A percentile compares a stretch with the other conserved stretches of the same genome.
Evolutionary conservation across 805 yeast species (phyloP).

Genomic region (Wickerhamiella hasegawae): DNA sequence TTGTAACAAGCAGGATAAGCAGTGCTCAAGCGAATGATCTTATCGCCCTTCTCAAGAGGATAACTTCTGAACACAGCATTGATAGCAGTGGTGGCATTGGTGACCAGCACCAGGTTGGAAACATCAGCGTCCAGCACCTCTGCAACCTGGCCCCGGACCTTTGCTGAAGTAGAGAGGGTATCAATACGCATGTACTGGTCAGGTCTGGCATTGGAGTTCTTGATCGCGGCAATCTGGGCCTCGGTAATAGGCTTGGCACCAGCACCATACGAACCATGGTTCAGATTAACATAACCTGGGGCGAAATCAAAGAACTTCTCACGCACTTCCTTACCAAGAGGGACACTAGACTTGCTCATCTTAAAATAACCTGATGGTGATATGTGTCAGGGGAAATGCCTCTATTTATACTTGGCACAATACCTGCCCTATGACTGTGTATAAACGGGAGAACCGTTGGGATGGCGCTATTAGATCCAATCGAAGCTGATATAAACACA

Average conservation of each 20-base stretch:
- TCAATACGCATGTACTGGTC: constrained; percentile 28
- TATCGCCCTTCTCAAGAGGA: constrained; percentile 37
- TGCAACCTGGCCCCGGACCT: constrained; percentile 24
- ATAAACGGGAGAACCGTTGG: too few relatives aligned
- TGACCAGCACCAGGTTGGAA: constrained; percentile 34
- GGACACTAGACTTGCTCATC: too few relatives aligned
- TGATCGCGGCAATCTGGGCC: constrained; percentile 19
- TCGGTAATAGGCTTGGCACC: constrained; percentile 34
- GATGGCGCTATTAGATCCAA: too few relatives aligned
- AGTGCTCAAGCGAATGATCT: constrained; percentile 32
- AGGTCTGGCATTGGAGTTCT: constrained; percentile 27
- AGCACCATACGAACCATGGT: constrained; percentile 52
- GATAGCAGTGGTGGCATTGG: constrained; percentile 46
- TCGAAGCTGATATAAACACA: too few relatives aligned
- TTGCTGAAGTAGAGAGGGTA: constrained; percentile 20
- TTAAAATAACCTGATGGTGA: too few relatives aligned
- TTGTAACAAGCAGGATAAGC: constrained; percentile 41
- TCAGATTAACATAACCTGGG: constrained; percentile 30
- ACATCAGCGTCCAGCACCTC: constrained; percentile 32
- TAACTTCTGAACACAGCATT: constrained; percentile 40
- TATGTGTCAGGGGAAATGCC: too few relatives aligned
- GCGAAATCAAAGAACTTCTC: constrained; percentile 32
- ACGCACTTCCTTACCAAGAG: constrained; percentile 38
- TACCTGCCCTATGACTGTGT: too few relatives aligned
- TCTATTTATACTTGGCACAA: too few relatives aligned